Base-by-base conservation (phyloP, 352 stramenopile species). In the Phytopythium mirpurense region DNA sequence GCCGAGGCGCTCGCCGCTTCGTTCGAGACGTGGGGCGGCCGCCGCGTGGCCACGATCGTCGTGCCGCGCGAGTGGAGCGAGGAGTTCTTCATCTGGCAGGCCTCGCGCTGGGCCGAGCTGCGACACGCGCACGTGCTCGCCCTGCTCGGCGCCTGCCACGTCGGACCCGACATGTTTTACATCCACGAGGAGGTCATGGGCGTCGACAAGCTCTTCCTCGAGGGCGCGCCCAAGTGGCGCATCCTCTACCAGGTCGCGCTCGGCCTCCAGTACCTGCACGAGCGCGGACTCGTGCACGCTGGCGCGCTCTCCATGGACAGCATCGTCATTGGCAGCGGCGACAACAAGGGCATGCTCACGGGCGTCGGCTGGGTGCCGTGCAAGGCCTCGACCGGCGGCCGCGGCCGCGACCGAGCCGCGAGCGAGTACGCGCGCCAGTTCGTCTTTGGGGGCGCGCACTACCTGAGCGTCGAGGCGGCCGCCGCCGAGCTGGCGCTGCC, bases 41-140 rank as follows among this genome's bases (percentile, higher is more conserved):
- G 56, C 45, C 18, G 27, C 46, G 64, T 68, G 1, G 54, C 59
- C 16, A 56, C 67, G 19, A 51, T 51, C 21, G 47, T 54, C 19
- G 21, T 54, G 31, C 32, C 47, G 19, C 32, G 21, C 12, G 64
- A 72, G 36, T 47, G 40, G 38, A 63, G 29, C 27, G 64, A 68
- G 35, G 64, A 67, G n/a, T 38, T 59, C 41, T 68, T 62, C 32
- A 57, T 67, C 38, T 59, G 56, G 12, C 60, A 72, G 45, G 64
- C 53, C 0, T 55, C 64, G 1, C 46, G 53, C 29, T 54, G 48
- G 35, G 9, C 9, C 16, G 29, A 32, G 46, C 10, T 52, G 31
- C 21, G 27, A 1, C 31, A 52, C 10, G 27, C 46, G 31, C 31
- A 42, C 18, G 24, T 54, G 19, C 31, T 43, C 15, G 34, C 36